Conservation (phyloP, 495 filamentous ascomycete genomes). For the Penicillium longicatenatum region DNA sequence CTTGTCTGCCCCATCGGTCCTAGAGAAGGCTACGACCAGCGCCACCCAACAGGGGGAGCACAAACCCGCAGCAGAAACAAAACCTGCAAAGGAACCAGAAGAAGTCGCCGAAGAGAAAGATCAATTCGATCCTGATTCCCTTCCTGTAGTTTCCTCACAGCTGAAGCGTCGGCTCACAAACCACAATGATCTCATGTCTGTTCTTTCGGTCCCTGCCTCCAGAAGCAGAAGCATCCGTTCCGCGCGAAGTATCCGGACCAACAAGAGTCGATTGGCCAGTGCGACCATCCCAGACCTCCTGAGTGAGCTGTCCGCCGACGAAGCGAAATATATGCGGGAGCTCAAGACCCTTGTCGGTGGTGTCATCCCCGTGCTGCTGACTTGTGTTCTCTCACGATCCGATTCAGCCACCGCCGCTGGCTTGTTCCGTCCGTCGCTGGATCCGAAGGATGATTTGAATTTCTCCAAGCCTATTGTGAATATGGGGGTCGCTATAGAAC, state of each 20-base stretch:
- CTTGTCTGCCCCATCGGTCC: slow-evolving; percentile 9
- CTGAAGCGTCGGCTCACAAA: slow-evolving; percentile 79
- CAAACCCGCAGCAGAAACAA: slow-evolving; percentile 1
- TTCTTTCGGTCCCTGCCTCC: slow-evolving; percentile 75
- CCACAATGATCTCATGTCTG: slow-evolving; percentile 90
- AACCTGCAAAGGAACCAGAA: slow-evolving; percentile 14
- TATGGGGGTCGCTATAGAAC: slow-evolving; percentile 90
- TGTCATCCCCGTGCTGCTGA: slow-evolving; percentile 90
- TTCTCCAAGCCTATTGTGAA: slow-evolving; percentile 88
- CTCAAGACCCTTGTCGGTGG: slow-evolving; percentile 93
- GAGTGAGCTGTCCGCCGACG: slow-evolving; percentile 78
- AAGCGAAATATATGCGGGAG: slow-evolving; percentile 89
- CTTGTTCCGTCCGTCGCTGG: slow-evolving; percentile 61
- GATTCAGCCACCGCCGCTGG: slow-evolving; percentile 66
- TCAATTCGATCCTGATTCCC: slow-evolving; percentile 45
- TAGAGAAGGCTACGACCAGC: slow-evolving; percentile 3
- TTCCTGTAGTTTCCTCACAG: slow-evolving; percentile 47
- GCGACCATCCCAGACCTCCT: slow-evolving; percentile 75
- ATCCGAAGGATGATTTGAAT: slow-evolving; percentile 56
- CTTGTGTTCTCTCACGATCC: slow-evolving; percentile 76
- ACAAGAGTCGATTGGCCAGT: slow-evolving; percentile 62
- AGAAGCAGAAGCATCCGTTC: slow-evolving; percentile 68
- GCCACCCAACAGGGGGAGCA: background rate
- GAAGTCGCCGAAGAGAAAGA: slow-evolving; percentile 44
- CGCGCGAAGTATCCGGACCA: slow-evolving; percentile 70